Base-by-base conservation (phyloP, 345 rosid genomes). In the Camelina hispida region DNA sequence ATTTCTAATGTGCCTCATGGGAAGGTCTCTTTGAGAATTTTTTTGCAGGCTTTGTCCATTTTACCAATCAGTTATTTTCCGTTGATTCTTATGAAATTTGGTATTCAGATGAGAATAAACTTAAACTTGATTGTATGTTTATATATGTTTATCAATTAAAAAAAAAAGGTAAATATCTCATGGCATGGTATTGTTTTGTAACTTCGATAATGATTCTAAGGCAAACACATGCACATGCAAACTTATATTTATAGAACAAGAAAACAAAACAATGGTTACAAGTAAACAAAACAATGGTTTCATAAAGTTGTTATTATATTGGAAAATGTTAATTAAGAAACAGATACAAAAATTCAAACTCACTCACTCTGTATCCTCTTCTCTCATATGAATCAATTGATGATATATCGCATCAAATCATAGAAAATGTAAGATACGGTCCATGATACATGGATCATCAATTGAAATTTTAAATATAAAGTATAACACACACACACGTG, bases 341-440 rank as follows among this genome's bases (percentile, higher is more conserved):
- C n/a, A 38, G 9, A 66, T 47, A 48, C 65, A 55, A 74, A 57
- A 66, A 9, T 56, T 28, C 72, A 66, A 56, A 57, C 67, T 23
- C 67, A 66, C 65, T 23, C 72, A 57, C 66, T 56, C 48, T 34
- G 65, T 65, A 55, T 44, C 78, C 7, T 55, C 77, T 42, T 22
- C 18, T 65, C 47, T 62, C 46, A 73, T 38, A 71, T 71, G 67
- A 61, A 60, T 20, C 38, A 48, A 35, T 22, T 46, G 74, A 70
- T 59, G 75, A 48, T 53, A 53, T 62, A 53, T 62, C 44, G 28
- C 60, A 71, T 50, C 68, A 52, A 62, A 63, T 65, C 40, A 65
- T 73, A 54, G 17, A 28, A 28, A n/a, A 65, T 5, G 48, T 47
- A 66, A 43, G 38, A 64, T 54, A 54, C 32, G 56, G 50, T 55